These are phyloP conservation scores for Solanum pimpinellifolium DNA, from an alignment of 257 asterid species.

Conservation along the genomic window DNA sequence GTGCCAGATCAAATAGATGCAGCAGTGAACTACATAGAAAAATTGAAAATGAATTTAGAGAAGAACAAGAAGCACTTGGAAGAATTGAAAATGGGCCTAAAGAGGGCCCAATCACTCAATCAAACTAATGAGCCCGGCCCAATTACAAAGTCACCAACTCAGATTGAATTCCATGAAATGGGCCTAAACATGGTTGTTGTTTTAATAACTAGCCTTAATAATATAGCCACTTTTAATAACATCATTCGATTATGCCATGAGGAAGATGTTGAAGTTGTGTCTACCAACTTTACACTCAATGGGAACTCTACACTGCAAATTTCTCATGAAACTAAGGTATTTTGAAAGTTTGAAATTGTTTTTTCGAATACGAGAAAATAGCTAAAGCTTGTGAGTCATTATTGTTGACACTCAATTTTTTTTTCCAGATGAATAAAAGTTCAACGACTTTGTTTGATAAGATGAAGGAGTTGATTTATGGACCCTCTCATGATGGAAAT, in stretches of 20 bases:
- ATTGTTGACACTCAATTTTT: neutral
- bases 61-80: slow-evolving; percentile 20
- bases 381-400: neutral
- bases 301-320: slow-evolving; percentile 33
- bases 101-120: neutral
- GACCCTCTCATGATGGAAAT: neutral
- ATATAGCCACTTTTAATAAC: slow-evolving; percentile 12
- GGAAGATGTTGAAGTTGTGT: slow-evolving; percentile 26
- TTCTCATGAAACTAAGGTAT: slow-evolving; percentile 12
- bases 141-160: neutral
- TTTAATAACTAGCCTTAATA: slow-evolving; percentile 12
- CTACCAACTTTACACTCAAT: slow-evolving; percentile 26
- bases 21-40: slow-evolving; percentile 23
- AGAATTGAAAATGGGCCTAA: neutral
- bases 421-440: slow-evolving; percentile 1
- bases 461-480: slow-evolving; percentile 17
- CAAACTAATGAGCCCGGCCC: neutral
- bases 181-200: slow-evolving; percentile 21
- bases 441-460: slow-evolving; percentile 15
- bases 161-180: slow-evolving; percentile 35
- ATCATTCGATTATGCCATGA: slow-evolving; percentile 15
- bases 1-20: neutral
- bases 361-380: neutral
- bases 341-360: neutral
- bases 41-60: slow-evolving; percentile 17